Evolutionary conservation across 2,329 filamentous ascomycete genomes (phyloP), one percentile per base, ranked within the genome.

Genomic region (Colletotrichum cereale): DNA sequence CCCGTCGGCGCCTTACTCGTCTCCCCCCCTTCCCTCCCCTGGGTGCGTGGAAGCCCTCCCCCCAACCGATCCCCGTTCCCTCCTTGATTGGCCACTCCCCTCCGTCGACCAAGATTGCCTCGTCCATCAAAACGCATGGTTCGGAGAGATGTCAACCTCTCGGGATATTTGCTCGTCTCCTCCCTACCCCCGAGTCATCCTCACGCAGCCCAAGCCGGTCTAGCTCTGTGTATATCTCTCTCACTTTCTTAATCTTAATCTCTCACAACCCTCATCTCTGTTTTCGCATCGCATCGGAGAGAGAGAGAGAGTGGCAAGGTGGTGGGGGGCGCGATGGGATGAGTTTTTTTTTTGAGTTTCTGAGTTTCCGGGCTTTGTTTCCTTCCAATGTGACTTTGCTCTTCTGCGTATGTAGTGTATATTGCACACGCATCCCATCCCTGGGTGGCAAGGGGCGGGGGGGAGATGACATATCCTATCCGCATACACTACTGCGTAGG

Each of bases 1-100:
- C 48, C 40, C n/a, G 38, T 38, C 42, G 40, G 42, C 53, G 66
- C 61, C 66, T 58, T 68, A 64, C 26, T 65, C 34, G 61, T 36
- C 50, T 40, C 52, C 40, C 42, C 21, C 38, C 26, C 11, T 21
- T 47, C 40, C 44, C 31, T 2, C 10, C 36, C 36, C 2, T 38
- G 36, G 36, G 6, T 8, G 11, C 36, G 6, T 38, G 36, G 36
- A 38, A 10, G 58, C 47, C 29, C 42, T 24, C 8, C 24, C 52
- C 44, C 47, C 31, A 62, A 50, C n/a, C n/a, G n/a, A 18, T 21
- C 18, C 40, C 40, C 40, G 5, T 44, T n/a, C 40, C 8, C 42
- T 44, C 16, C 44, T 24, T 24, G 44, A 24, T 52, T 36, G 16
- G n/a, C 21, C 38, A 11, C 60, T 65, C 5, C 47, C 16, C 36